These are phyloP conservation scores for Symbiodinium pilosum DNA, from an alignment of 73 alveolate species.

Conservation along the genomic window DNA sequence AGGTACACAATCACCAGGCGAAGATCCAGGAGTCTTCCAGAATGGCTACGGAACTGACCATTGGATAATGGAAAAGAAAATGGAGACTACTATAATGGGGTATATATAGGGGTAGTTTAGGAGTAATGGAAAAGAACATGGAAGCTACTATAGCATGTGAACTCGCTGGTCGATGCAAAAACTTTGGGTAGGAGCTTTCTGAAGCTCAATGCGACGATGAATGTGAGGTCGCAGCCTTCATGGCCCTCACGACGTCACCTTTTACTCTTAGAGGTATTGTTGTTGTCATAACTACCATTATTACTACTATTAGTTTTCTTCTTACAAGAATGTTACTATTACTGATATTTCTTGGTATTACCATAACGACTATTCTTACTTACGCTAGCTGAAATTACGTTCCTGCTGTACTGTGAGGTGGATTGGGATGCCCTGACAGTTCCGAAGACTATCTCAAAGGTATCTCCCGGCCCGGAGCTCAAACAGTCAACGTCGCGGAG, in stretches of 20 bases:
- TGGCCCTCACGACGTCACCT: no score
- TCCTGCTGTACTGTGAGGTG: background rate
- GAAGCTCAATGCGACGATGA: conserved; percentile 61
- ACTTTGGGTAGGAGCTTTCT: conserved; percentile 35
- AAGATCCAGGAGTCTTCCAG: conserved; percentile 63
- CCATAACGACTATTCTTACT: no score
- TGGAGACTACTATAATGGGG: no score
- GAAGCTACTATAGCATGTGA: background rate
- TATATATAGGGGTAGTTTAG: no score
- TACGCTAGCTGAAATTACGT: no score
- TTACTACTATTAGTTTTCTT: no score
- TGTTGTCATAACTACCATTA: no score
- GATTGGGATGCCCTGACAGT: background rate
- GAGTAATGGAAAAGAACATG: no score
- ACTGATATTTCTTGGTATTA: no score
- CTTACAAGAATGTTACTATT: no score
- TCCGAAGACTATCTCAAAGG: background rate
- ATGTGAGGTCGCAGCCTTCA: conserved; percentile 88
- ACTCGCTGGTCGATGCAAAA: background rate
- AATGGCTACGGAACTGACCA: background rate
- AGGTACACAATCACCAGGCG: conserved; percentile 80
- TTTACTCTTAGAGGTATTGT: no score
- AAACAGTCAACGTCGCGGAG: background rate
- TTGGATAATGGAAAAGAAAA: no score
- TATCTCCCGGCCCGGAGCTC: background rate